A percentile compares a stretch with the other conserved stretches of the same genome.
Evolutionary conservation across 2,329 filamentous ascomycete genomes (phyloP).

Genomic region (Fusarium annulatum): DNA sequence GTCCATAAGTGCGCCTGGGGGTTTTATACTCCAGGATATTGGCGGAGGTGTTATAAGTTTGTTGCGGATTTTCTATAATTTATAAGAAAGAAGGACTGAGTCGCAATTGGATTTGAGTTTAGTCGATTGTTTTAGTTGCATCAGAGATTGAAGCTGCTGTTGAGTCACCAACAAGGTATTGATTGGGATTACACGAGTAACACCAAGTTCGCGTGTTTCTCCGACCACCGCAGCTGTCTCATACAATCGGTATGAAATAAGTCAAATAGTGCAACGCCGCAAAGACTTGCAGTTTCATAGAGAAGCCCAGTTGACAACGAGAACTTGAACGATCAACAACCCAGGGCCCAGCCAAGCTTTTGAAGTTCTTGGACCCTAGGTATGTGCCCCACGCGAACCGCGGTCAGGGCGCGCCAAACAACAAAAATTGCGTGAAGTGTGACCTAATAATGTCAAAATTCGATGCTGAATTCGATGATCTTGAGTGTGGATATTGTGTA

Average conservation of each 20-base stretch:
- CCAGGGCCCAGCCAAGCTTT: constrained; percentile 29
- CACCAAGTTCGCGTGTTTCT: constrained; percentile 18
- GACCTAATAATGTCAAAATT: constrained; percentile 3
- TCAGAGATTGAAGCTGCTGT: constrained; percentile 31
- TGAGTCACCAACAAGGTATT: constrained; percentile 32
- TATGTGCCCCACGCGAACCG: constrained; percentile 37
- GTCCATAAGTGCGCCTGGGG: constrained; percentile 38
- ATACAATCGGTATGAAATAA: neutral
- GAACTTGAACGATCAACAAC: constrained; percentile 3
- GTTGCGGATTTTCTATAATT: neutral
- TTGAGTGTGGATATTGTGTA: constrained; percentile 8
- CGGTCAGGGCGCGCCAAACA: constrained; percentile 23
- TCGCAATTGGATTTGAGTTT: neutral
- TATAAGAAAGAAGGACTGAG: neutral
- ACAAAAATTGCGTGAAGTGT: constrained; percentile 1
- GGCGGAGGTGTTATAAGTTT: neutral
- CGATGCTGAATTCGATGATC: constrained; percentile 13
- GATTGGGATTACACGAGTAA: constrained; percentile 23
- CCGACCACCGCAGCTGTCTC: neutral
- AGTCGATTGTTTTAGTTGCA: constrained; percentile 6
- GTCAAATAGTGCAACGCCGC: neutral
- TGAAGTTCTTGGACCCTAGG: constrained; percentile 17
- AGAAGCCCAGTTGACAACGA: neutral
- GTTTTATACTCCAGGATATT: constrained; percentile 1
- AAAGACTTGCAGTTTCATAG: neutral